Base-by-base conservation (phyloP, 2,329 filamentous ascomycete genomes). In the Trichoderma breve region DNA sequence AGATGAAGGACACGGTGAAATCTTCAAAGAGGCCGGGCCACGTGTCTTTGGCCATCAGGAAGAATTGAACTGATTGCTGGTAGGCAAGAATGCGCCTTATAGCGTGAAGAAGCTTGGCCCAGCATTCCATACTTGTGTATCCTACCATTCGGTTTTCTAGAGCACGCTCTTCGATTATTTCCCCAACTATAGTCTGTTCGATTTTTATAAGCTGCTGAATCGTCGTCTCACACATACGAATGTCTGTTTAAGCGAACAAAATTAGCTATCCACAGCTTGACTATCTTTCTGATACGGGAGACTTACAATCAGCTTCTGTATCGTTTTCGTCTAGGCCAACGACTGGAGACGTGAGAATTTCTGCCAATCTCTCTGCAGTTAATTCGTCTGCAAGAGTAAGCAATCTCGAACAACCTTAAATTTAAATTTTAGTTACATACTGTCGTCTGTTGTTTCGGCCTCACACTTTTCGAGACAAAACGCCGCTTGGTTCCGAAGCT, bases 51-150 rank as follows among this genome's bases (percentile, higher is more conserved):
- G 67, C 39, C 1, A 8, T 7, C 3, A 63, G 9, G 14, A 70
- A 53, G 57, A 70, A 62, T 5, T 39, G 9, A 4, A 32, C 32
- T 0, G 67, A 61, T 14, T 70, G 67, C 5, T 11, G 67, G 30
- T 70, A 70, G 9, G 67, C 67, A 8, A 70, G 43, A 26, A 70
- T 68, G 8, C 65, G 65, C 6, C 32, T 47, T 11, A 68, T 60
- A 1, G 12, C n/a, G 34, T 68, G 65, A 12, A 68, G n/a, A 6
- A 68, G 9, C 2, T 51, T 3, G 2, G 65, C n/a, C 65, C 65
- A 68, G 55, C 65, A 60, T 58, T 68, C 65, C 65, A 60, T 60
- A 26, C 65, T 68, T 3, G 1, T 60, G 24, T 24, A 32, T 1
- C 65, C 65, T 4, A 6, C 26, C 1, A 68, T 32, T 18, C 65